Evolutionary conservation across 345 rosid species (phyloP), one percentile per base, ranked within the genome.

Genomic region (Dovyalis caffra): DNA sequence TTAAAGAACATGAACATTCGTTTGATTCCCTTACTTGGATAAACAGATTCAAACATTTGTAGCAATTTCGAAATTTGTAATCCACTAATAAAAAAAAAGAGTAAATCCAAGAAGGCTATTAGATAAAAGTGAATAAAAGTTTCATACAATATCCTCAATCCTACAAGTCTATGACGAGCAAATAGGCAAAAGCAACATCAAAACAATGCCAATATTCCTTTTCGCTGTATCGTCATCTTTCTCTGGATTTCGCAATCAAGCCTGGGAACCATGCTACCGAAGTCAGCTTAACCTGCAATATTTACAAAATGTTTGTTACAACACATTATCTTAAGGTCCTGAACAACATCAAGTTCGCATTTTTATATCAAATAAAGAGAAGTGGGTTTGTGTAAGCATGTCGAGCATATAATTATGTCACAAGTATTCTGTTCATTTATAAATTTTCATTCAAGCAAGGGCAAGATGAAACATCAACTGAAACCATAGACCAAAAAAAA

Each of bases 271-370:
- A 25, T 60, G 65, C 10, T 9, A 1, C 11, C 5, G 1, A 15
- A 18, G 35, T 70, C 74, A 53, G 23, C 16, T 3, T 33, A 37
- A 28, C 68, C 75, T 72, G 68, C 57, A 61, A 61, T 70, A 32
- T 21, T 8, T 26, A 40, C 57, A 26, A 67, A 43, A 40, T 18
- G 20, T n/a, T 67, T 32, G 64, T 15, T 33, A 33, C 32, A 34
- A 53, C 64, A 33, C 29, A 20, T 1, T 49, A 20, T 29, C 32
- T 25, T 49, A 6, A 18, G 18, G 26, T 31, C 16, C 40, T 47
- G 14, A 18, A 49, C 53, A 20, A 20, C 37, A 66, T 66, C 40
- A 31, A 32, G 10, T 32, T 32, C 16, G 8, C 35, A 2, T 45
- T 38, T 43, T 43, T 15, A 12, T 35, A 35, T 43, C 47, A 43